A percentile compares a stretch with the other conserved stretches of the same genome.
Conservation (phyloP, 2,329 filamentous ascomycete genomes). For the Pseudogymnoascus sp. region DNA sequence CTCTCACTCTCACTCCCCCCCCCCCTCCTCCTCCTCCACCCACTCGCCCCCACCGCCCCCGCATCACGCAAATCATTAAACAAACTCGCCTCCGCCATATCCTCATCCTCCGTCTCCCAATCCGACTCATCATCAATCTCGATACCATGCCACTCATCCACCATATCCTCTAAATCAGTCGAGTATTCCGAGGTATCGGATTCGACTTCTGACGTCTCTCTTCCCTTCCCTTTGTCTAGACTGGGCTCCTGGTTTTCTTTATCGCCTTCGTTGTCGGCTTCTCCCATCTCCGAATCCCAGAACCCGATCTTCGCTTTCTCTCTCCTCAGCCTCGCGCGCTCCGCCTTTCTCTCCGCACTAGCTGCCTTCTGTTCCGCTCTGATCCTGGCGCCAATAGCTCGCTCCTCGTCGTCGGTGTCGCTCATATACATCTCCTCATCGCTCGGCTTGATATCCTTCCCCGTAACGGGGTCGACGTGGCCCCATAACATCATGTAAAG, state of each 20-base stretch:
- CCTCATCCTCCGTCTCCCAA: constrained; percentile 7
- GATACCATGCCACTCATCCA: neutral
- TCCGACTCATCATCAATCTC: neutral
- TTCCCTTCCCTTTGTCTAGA: neutral
- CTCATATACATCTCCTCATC: constrained; percentile 43
- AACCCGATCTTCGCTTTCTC: neutral
- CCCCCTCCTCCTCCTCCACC: neutral
- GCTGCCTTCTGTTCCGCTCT: neutral
- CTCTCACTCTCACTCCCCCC: neutral
- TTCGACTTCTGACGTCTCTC: neutral
- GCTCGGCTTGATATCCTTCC: constrained; percentile 41
- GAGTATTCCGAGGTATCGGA: neutral
- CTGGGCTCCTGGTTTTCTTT: too few species aligned
- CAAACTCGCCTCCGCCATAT: neutral
- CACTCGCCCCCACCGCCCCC: neutral
- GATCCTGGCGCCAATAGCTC: neutral
- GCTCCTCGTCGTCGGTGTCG: constrained; percentile 33
- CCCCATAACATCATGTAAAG: constrained; percentile 55
- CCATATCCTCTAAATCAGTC: neutral
- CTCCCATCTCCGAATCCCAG: neutral
- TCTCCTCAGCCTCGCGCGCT: neutral
- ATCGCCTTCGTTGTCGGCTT: neutral
- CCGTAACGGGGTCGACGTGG: constrained; percentile 44
- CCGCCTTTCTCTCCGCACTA: neutral
- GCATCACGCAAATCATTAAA: neutral